Percentiles rank a stretch among this genome's conserved stretches.
phyloP scores from a whole-genome alignment of 805 yeast species.

The Cyberlindnera saturnus region DNA sequence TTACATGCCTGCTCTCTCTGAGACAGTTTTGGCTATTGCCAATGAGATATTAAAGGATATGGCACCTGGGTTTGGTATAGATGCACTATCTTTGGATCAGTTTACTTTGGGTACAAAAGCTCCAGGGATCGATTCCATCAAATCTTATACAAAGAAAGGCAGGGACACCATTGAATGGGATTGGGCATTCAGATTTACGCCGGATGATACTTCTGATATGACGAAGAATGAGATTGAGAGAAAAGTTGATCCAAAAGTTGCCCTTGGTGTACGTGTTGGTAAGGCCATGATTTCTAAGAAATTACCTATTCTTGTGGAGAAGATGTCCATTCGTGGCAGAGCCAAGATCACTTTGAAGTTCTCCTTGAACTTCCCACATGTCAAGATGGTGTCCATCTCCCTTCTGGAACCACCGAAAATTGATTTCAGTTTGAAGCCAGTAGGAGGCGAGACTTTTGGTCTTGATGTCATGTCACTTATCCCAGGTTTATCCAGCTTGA shows the following conservation, averaged over 20 bases:
- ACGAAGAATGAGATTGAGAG: slow-evolving; percentile 65
- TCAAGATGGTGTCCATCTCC: slow-evolving; percentile 62
- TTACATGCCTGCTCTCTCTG: slow-evolving; percentile 80
- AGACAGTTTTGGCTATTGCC: slow-evolving; percentile 65
- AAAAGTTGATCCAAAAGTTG: slow-evolving; percentile 75
- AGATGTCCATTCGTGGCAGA: slow-evolving; percentile 70
- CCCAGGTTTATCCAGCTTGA: slow-evolving; percentile 73
- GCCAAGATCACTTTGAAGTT: slow-evolving; percentile 59
- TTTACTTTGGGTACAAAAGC: slow-evolving; percentile 79
- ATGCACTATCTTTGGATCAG: slow-evolving; percentile 64
- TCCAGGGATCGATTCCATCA: slow-evolving; percentile 66
- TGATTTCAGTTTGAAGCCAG: slow-evolving; percentile 77
- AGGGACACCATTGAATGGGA: slow-evolving; percentile 71
- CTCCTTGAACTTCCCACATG: slow-evolving; percentile 69
- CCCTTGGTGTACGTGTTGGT: slow-evolving; percentile 75
- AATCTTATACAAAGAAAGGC: slow-evolving; percentile 67
- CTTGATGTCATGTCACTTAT: slow-evolving; percentile 77
- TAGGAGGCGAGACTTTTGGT: slow-evolving; percentile 87
- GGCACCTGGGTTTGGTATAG: slow-evolving; percentile 82
- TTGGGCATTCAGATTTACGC: slow-evolving; percentile 77
- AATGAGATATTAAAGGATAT: slow-evolving; percentile 61
- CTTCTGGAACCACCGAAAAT: slow-evolving; percentile 74
- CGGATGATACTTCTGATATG: slow-evolving; percentile 80
- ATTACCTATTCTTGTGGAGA: slow-evolving; percentile 73
- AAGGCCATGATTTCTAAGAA: slow-evolving; percentile 73